Percentiles rank a stretch among this genome's conserved stretches.
phyloP scores from a whole-genome alignment of 768 basidiomycete species.

The Pulveroboletus ravenelii region DNA sequence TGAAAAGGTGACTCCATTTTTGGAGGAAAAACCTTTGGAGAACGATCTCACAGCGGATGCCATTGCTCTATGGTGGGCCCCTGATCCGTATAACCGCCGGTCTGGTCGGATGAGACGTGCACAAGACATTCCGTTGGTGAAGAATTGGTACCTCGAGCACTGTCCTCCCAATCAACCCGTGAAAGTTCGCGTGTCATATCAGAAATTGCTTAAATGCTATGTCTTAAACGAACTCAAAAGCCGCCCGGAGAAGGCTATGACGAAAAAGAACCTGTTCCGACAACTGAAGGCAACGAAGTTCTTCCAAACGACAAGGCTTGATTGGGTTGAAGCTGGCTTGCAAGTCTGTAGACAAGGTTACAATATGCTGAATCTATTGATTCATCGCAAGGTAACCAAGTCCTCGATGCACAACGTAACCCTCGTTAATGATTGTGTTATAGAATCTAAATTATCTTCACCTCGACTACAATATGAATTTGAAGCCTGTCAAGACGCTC shows the following conservation, averaged over 20 bases:
- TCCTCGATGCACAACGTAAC: neutral
- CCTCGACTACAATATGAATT: constrained; percentile 96
- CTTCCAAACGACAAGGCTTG: constrained; percentile 96
- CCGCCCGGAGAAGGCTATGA: constrained; percentile 91
- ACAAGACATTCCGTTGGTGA: constrained; percentile 92
- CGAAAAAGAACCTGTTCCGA: constrained; percentile 95
- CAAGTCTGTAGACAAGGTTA: constrained; percentile 99
- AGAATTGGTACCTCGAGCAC: constrained; percentile 98
- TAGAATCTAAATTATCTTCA: constrained; percentile 92
- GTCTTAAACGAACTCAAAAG: constrained; percentile 93
- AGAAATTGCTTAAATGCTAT: constrained; percentile 93
- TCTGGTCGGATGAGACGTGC: constrained; percentile 91
- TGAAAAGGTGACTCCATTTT: constrained; percentile 71
- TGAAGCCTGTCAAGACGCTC: constrained; percentile 95
- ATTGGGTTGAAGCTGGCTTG: constrained; percentile 98
- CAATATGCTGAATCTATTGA: constrained; percentile 98
- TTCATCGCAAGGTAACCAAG: constrained; percentile 83
- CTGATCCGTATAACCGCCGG: constrained; percentile 90
- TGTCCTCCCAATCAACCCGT: constrained; percentile 95
- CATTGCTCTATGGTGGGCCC: constrained; percentile 98
- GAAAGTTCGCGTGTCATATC: constrained; percentile 98
- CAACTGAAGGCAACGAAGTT: constrained; percentile 98
- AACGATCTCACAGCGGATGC: constrained; percentile 93
- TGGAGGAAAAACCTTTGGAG: constrained; percentile 73
- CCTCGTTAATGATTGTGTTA: neutral